Base-by-base conservation (phyloP, 2,329 filamentous ascomycete species). In the Ascocoryne sarcoides region DNA sequence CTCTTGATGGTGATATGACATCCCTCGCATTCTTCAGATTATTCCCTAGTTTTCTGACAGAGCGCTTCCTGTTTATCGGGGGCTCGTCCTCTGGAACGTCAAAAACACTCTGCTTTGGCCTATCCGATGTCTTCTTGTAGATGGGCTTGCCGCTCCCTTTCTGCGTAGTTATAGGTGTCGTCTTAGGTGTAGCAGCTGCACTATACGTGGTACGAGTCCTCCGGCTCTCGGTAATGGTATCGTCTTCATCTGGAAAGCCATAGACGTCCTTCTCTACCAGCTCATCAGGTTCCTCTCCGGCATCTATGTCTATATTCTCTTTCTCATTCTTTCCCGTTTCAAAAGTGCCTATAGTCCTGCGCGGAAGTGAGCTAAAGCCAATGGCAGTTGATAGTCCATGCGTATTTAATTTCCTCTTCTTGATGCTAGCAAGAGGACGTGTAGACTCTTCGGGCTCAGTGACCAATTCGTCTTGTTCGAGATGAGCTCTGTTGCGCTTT, bases 401-500 rank as follows among this genome's bases (percentile, higher is more conserved):
- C 3, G 36, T 39, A 19, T 46, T 44, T 4, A 47, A 20, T 29
- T 46, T 52, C 32, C 40, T 46, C 36, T 38, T 46, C 37, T 52
- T 52, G 16, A 34, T 16, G 20, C 37, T 38, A 9, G 17, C n/a
- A n/a, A 5, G 43, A 43, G 8, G 47, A 29, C 8, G 48, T 42
- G 15, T 31, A 40, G 3, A 17, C n/a, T 15, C 40, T 29, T 2
- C 4, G 36, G 18, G 19, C 32, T 29, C 44, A 26, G 23, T 44
- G 18, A 40, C 32, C 12, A 49, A 20, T 40, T 52, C 47, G 19
- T 50, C 50, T 18, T 46, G 37, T 8, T 51, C 48, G 28, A 47
- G 17, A 4, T 43, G 37, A n/a, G 46, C 43, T 43, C 46, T 48
- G 26, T 19, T 45, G 32, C 47, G 51, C 38, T 53, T 53, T 21